Base-by-base conservation (phyloP, 1,139 yeast species). In the Candida neerlandica region DNA sequence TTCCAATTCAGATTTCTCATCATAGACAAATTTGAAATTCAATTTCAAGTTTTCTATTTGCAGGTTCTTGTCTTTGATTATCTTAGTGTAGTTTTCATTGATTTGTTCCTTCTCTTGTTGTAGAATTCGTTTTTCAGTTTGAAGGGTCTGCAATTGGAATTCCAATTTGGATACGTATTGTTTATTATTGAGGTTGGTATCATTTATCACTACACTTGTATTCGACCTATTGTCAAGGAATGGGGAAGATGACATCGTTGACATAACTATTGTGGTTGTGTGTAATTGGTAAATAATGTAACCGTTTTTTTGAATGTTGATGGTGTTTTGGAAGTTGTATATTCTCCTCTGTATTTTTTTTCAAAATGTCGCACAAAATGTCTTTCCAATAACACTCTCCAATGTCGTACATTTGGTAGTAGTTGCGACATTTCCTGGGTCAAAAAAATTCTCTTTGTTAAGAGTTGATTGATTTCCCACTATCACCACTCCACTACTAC, bases 1-100 rank as follows among this genome's bases (percentile, higher is more conserved):
- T 51, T 85, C 87, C 39, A 86, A 64, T 44, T 81, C 78, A 45
- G 77, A 73, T 37, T 85, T 76, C 57, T 85, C 82, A 41, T 77
- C 73, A 48, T 82, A 71, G 51, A 87, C 81, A 49, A 73, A 85
- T 32, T 80, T 73, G 33, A 88, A 75, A 56, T 85, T 82, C 39
- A 72, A 70, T 56, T 82, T 80, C 27, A 85, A 62, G 21, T 65
- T 61, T 23, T 61, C 62, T 43, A 66, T 58, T 46, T 67, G 71
- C 43, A 67, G 67, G 51, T 65, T 69, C 55, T 75, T 74, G 38
- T 62, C 59, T 14, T 59, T 51, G 23, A 78, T 44, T 43, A 66
- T 51, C 39, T 61, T 56, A 55, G 76, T 73, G 55, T 66, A 66
- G 51, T 67, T 58, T 46, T 63, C 52, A 10, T 60, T 55, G 33